Conservation (phyloP, 139 green algal species). For the Spirogloea muscicola region DNA sequence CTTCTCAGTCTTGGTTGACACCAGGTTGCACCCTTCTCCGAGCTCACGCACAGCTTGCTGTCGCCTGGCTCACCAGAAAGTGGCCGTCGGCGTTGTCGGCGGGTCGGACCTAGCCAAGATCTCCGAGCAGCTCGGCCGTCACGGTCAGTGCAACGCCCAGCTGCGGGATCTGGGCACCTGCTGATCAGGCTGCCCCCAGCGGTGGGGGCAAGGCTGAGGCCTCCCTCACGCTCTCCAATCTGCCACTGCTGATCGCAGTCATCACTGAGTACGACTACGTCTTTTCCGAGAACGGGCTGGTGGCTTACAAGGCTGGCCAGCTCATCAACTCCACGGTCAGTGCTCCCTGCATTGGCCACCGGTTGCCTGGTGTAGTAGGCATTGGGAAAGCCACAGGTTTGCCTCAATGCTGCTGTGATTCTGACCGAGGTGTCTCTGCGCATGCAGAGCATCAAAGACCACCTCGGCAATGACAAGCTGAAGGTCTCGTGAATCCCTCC, state of each 20-base stretch:
- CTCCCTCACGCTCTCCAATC: too few species aligned
- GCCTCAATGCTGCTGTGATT: too few species aligned
- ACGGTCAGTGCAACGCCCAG: constrained; percentile 71
- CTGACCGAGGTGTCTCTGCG: too few species aligned
- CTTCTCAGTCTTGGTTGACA: too few species aligned
- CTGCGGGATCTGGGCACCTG: too few species aligned
- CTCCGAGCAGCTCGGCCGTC: constrained; percentile 87
- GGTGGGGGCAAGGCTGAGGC: too few species aligned
- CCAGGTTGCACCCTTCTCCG: too few species aligned
- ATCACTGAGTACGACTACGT: constrained; percentile 84
- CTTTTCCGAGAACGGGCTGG: constrained; percentile 96
- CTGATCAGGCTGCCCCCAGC: too few species aligned
- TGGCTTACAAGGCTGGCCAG: constrained; percentile 81
- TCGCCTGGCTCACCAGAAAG: constrained; percentile 21
- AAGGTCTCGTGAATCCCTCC: constrained; percentile 54
- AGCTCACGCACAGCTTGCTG: too few species aligned
- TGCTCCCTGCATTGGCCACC: too few species aligned
- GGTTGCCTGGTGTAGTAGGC: too few species aligned
- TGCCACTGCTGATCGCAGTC: constrained; percentile 55
- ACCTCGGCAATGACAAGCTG: constrained; percentile 73
- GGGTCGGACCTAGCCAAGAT: constrained; percentile 96
- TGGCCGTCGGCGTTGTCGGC: constrained; percentile 94
- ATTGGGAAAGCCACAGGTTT: too few species aligned
- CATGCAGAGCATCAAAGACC: constrained; percentile 53
- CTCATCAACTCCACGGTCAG: constrained; percentile 33